phyloP scores from a whole-genome alignment of 345 rosid genomes.

The Ricinus communis region DNA sequence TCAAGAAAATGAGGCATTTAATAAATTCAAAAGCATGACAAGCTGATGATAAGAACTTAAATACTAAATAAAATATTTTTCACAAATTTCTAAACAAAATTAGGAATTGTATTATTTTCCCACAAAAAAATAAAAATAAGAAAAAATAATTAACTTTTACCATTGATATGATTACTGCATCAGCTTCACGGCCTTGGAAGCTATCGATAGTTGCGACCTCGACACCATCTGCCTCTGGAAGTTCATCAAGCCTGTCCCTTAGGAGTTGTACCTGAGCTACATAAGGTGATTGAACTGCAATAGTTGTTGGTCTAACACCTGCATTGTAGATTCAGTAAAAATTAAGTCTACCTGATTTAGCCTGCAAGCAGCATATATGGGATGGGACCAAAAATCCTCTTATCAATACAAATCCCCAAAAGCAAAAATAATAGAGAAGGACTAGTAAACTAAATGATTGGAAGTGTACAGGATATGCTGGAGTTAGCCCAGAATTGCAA shows the following conservation, averaged over 20 bases:
- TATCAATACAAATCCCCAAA: not conserved
- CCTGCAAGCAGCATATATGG: not conserved
- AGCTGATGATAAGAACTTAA: no score
- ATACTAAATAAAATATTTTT: no score
- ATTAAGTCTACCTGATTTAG: conserved; percentile 5
- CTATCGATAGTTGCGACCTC: conserved; percentile 96
- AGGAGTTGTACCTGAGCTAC: conserved; percentile 95
- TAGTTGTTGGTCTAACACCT: conserved; percentile 81
- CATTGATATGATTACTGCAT: conserved; percentile 96
- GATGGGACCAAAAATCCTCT: not conserved
- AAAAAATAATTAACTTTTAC: no score
- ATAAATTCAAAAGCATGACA: no score
- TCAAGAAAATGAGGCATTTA: no score
- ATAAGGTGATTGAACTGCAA: conserved; percentile 94
- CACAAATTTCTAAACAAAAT: no score
- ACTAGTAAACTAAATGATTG: not conserved
- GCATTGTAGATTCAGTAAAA: conserved; percentile 24
- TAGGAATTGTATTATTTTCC: no score
- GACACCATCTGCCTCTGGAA: conserved; percentile 74
- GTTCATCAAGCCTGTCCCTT: conserved; percentile 81
- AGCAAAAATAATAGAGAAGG: not conserved
- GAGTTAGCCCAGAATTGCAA: not conserved
- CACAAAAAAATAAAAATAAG: no score
- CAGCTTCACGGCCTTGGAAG: conserved; percentile 97
- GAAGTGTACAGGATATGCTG: not conserved